phyloP scores from a whole-genome alignment of 441 rosid species.

The Euphorbia schlechtendalii region DNA sequence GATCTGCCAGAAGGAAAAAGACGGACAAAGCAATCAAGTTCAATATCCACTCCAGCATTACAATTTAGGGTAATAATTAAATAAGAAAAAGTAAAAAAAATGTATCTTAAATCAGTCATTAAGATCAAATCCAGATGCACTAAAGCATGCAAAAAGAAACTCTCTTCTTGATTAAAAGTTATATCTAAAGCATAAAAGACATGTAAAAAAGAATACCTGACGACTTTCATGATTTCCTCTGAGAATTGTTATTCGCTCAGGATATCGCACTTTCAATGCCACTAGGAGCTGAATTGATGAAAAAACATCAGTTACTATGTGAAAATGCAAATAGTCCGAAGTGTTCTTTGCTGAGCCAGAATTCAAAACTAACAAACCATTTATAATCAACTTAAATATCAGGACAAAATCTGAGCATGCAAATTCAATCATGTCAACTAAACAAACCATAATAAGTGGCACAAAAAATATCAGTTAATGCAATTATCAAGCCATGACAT shows the following conservation, averaged over 20 bases:
- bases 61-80: neutral
- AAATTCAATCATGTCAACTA: neutral
- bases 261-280: conserved; percentile 73
- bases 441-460: too few relatives aligned
- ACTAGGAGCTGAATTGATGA: conserved; percentile 58
- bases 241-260: conserved; percentile 79
- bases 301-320: neutral
- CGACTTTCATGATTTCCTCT: conserved; percentile 97
- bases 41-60: conserved; percentile 15
- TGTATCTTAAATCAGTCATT: conserved; percentile 1
- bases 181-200: neutral
- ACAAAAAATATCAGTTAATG: neutral
- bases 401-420: neutral
- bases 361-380: neutral
- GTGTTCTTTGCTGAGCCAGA: conserved; percentile 1
- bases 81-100: neutral
- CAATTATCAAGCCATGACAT: conserved; percentile 6
- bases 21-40: conserved; percentile 18
- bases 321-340: conserved; percentile 14
- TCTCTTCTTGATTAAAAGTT: neutral
- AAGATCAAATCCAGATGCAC: neutral
- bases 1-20: conserved; percentile 42
- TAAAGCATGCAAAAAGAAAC: neutral
- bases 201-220: conserved; percentile 42
- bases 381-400: neutral